Evolutionary conservation across 2,329 filamentous ascomycete genomes (phyloP), one percentile per base, ranked within the genome.

Genomic region (Beauveria medogensis): DNA sequence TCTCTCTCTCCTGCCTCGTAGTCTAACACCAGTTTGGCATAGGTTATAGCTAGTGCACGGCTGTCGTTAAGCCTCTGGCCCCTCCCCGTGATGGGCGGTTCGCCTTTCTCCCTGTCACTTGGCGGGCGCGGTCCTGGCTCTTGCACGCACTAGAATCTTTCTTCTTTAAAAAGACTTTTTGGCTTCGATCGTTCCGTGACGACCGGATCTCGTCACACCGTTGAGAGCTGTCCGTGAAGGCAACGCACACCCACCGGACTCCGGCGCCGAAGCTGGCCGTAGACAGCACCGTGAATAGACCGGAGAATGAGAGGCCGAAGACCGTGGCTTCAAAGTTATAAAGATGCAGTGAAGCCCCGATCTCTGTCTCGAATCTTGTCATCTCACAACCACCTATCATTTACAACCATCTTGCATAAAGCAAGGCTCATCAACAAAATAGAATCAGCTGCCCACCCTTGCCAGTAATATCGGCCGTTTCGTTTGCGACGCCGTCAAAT

Each of bases 321-420:
- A 37, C 55, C 55, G 55, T 43, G 34, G 30, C 5, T 50, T 57
- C 18, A 18, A 22, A 26, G 18, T 58, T 58, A 58, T 58, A 58
- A 58, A 58, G 55, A 58, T 18, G 18, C 12, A 5, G 22, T 51
- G 55, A 28, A 51, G 41, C 46, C 55, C 55, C 55, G 6, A n/a
- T 18, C 43, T 24, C 30, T 26, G 4, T 41, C 1, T 51, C 30
- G 5, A 24, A 12, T 26, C 37, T 2, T 30, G 6, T 44, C 8
- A 37, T 41, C 34, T 58, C 46, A 51, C 22, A 40, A 20, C 30
- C 22, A 24, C 24, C 44, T 5, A 40, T 41, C 16, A 24, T 24
- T 5, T 10, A 18, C 18, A 24, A 18, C 9, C 30, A 24, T 43
- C 46, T 43, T 41, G 24, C 37, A 43, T 34, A 37, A 41, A n/a